These are phyloP conservation scores for Termitomyces sp. DNA, from an alignment of 768 basidiomycete species.

Conservation along the genomic window DNA sequence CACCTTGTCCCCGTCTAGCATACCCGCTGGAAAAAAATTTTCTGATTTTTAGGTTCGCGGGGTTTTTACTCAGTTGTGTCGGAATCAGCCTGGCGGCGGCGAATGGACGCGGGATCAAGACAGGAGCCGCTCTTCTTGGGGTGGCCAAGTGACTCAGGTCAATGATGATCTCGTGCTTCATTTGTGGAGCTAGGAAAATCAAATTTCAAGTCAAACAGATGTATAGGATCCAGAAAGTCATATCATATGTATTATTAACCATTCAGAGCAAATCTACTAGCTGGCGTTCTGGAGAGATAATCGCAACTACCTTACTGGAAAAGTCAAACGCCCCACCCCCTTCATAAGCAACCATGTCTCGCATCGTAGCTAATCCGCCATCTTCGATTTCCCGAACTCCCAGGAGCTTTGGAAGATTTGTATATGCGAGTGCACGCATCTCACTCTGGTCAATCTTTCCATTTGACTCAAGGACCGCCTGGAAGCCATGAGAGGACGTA, in stretches of 20 bases:
- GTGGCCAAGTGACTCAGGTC: slow-evolving; percentile 32
- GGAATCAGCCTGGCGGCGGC: slow-evolving; percentile 74
- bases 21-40: not conserved
- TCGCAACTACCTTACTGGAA: slow-evolving; percentile 49
- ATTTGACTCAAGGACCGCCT: slow-evolving; percentile 46
- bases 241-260: slow-evolving; percentile 6
- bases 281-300: slow-evolving; percentile 47
- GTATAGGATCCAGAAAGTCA: slow-evolving; percentile 2
- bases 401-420: slow-evolving; percentile 35
- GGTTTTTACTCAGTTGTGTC: slow-evolving; percentile 78
- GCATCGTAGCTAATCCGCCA: slow-evolving; percentile 20
- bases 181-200: not conserved
- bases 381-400: slow-evolving; percentile 35
- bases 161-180: not conserved
- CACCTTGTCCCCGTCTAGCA: not conserved
- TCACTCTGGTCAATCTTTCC: slow-evolving; percentile 35
- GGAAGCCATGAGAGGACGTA: not conserved
- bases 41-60: slow-evolving; percentile 55
- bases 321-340: slow-evolving; percentile 56
- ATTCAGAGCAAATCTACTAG: slow-evolving; percentile 46
- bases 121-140: slow-evolving; percentile 62
- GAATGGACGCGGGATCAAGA: slow-evolving; percentile 62
- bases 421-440: slow-evolving; percentile 40
- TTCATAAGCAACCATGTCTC: slow-evolving; percentile 57
- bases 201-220: slow-evolving; percentile 17